Evolutionary conservation across 2,329 filamentous ascomycete species (phyloP), one percentile per base, ranked within the genome.

Genomic region (Scedosporium aurantiacum): DNA sequence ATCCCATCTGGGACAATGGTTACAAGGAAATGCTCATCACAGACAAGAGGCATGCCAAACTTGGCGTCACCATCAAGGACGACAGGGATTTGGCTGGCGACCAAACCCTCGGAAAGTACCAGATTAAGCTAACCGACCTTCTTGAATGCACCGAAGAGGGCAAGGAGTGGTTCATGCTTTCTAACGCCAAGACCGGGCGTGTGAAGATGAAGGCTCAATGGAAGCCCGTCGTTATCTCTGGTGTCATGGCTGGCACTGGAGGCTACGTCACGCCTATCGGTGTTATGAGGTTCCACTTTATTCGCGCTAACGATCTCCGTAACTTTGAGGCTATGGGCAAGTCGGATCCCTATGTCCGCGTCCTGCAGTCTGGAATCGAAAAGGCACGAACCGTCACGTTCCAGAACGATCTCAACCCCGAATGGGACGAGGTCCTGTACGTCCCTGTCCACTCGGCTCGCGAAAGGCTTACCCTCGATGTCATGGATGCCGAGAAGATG

Each of bases 311-410:
- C 58, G 85, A 92, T 67, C 82, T 99, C 52, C 89, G 91, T 63
- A 99, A 99, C 72, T 82, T 97, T 60, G 94, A 99, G 74, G 90
- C 91, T 2, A 84, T 99, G 73, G 94, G 94, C 74, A 97, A 97
- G 75, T 97, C 94, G 0, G 95, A 99, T 73, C 91, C 94, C 0
- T 99, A 99, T 68, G 90, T 87, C 23, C 87, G 93, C 50, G 88
- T 97, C 1, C 75, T 97, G 60, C 81, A 97, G 6, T 96, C 92
- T 57, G 93, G 94, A 55, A 86, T 97, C 62, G 88, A 94, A 70
- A 96, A 93, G 73, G 91, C 84, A 8, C 86, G 92, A 62, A 97
- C 94, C 2, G 94, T 99, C 58, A 97, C 93, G 0, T 96, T 94
- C 79, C 87, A 91, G 71, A 99, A 96, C 75, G 95, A 97, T 64